Evolutionary conservation across 1,139 yeast genomes (phyloP).

Genomic region (Debaryomyces psychrophilus): DNA sequence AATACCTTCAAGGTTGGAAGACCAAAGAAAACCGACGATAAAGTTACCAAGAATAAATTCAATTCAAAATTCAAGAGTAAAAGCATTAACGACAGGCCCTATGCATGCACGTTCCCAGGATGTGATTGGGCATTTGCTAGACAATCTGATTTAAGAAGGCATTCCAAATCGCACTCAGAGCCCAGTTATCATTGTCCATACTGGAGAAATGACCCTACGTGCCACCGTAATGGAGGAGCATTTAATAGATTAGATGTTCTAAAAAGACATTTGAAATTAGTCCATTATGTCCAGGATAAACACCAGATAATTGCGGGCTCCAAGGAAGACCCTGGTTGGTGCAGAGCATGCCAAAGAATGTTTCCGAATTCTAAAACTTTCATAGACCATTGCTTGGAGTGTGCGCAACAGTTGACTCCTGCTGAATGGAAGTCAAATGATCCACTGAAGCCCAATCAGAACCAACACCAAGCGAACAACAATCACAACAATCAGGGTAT

Average conservation of each 20-base stretch:
- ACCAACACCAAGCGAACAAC: not conserved
- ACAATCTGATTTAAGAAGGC: conserved; percentile 68
- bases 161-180: conserved; percentile 61
- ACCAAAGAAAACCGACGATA: conserved; percentile 14
- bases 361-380: conserved; percentile 61
- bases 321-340: conserved; percentile 62
- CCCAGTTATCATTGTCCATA: conserved; percentile 74
- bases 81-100: conserved; percentile 38
- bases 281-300: conserved; percentile 61
- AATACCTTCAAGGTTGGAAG: conserved; percentile 15
- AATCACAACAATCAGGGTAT: conserved; percentile 1
- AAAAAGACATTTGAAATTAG: conserved; percentile 67
- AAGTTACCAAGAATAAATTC: conserved; percentile 9
- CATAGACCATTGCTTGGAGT: conserved; percentile 66
- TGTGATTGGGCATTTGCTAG: conserved; percentile 73
- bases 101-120: conserved; percentile 52
- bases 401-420: conserved; percentile 48
- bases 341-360: conserved; percentile 61
- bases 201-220: conserved; percentile 65
- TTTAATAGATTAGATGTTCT: conserved; percentile 71
- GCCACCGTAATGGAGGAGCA: conserved; percentile 74
- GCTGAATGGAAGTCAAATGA: conserved; percentile 29
- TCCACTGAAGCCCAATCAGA: conserved; percentile 7
- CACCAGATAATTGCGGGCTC: conserved; percentile 26
- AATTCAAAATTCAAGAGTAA: conserved; percentile 12